Evolutionary conservation across 176 grass and related monocot species (phyloP).

Genomic region (Aegilops umbellulata): DNA sequence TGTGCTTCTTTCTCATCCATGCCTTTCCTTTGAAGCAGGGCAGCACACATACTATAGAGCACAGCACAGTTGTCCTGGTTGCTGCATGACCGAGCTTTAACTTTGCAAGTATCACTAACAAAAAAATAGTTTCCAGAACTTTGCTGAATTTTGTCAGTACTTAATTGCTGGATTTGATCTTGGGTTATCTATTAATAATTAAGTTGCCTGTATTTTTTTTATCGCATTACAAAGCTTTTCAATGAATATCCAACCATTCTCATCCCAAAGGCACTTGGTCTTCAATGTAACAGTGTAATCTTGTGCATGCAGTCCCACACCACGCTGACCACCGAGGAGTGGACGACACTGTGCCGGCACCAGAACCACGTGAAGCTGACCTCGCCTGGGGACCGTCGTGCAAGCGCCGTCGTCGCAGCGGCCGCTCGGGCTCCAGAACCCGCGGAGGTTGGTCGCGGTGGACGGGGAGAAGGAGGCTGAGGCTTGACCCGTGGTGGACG

Average conservation of each 20-base stretch:
- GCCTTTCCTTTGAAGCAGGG: not conserved
- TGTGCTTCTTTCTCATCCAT: not conserved
- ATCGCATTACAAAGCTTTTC: not conserved
- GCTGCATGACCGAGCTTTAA: not conserved
- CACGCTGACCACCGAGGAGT: constrained; percentile 39
- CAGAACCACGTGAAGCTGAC: not conserved
- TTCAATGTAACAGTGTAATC: not conserved
- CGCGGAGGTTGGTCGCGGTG: no score
- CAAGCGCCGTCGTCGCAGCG: no score
- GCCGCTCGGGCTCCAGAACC: no score
- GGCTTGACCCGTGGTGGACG: constrained; percentile 63
- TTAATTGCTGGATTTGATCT: not conserved
- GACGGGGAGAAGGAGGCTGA: constrained; percentile 42
- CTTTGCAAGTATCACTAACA: not conserved
- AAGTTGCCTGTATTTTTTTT: not conserved
- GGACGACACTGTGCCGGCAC: constrained; percentile 30
- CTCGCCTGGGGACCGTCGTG: no score
- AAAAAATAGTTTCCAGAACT: not conserved
- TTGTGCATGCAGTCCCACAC: constrained; percentile 50
- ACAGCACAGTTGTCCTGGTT: not conserved
- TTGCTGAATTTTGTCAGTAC: not conserved
- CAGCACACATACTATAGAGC: not conserved
- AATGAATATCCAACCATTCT: not conserved
- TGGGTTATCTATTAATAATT: not conserved
- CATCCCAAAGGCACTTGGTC: not conserved